Conservation (phyloP, 2,329 filamentous ascomycete genomes). For the Cladorrhinum sp. region DNA sequence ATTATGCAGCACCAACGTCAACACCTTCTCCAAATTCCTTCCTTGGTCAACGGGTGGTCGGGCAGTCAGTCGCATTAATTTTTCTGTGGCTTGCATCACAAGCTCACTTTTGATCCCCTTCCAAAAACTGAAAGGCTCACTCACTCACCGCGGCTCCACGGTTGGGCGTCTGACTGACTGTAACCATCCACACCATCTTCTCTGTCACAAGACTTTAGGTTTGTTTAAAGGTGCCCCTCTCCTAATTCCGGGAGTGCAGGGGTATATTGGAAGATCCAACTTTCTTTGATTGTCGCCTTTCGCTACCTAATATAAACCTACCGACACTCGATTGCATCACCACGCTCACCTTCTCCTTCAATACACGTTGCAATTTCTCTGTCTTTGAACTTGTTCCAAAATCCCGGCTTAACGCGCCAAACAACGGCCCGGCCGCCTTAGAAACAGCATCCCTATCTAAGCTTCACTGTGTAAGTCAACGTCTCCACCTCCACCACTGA, state of each 20-base stretch:
- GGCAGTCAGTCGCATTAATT: neutral
- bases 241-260: neutral
- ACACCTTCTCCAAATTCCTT: conserved; percentile 18
- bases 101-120: conserved; percentile 9
- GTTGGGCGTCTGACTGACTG: conserved; percentile 3
- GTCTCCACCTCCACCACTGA: neutral
- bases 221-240: neutral
- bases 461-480: conserved; percentile 2
- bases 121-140: neutral
- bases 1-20: conserved; percentile 19
- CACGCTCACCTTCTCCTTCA: neutral
- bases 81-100: conserved; percentile 23
- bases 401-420: too few relatives aligned
- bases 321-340: neutral
- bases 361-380: neutral
- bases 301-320: neutral
- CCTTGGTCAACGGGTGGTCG: conserved; percentile 13
- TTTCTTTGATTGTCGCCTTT: neutral
- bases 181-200: neutral
- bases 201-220: neutral
- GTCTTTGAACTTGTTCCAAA: neutral
- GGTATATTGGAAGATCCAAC: neutral
- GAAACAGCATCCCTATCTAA: neutral
- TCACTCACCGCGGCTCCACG: neutral
- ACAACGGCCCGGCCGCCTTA: neutral